These are phyloP conservation scores for Asterophora lycoperdoides DNA, from an alignment of 768 basidiomycete species.

Conservation along the genomic window DNA sequence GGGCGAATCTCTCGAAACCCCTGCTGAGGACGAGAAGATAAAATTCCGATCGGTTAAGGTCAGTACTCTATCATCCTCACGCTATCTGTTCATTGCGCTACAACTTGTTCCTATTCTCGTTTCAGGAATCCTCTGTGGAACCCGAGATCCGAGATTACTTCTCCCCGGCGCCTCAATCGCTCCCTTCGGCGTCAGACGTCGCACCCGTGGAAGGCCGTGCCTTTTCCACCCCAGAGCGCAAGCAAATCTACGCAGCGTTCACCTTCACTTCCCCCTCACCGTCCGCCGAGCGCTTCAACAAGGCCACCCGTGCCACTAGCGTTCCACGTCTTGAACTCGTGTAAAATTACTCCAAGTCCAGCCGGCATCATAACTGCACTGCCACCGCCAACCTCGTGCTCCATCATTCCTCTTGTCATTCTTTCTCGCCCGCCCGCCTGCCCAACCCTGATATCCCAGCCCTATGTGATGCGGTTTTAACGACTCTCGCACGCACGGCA, in stretches of 20 bases:
- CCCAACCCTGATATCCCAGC: conserved; percentile 2
- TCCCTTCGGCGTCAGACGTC: conserved; percentile 22
- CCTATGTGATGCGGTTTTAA: conserved; percentile 9
- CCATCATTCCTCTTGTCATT: not conserved
- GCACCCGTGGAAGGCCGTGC: conserved; percentile 29
- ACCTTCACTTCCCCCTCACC: conserved; percentile 76
- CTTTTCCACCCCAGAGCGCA: conserved; percentile 75
- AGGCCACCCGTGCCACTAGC: conserved; percentile 33
- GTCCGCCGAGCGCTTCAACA: conserved; percentile 49
- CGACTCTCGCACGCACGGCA: conserved; percentile 4
- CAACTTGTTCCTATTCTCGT: conserved; percentile 9
- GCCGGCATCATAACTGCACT: not conserved
- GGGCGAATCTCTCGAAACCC: conserved; percentile 28
- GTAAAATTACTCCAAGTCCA: conserved; percentile 11
- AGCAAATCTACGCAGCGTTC: conserved; percentile 68
- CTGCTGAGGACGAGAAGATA: conserved; percentile 28
- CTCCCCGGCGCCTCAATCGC: conserved; percentile 32
- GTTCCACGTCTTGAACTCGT: conserved; percentile 24
- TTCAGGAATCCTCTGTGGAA: conserved; percentile 51
- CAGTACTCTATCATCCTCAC: conserved; percentile 18
- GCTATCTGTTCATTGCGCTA: not conserved
- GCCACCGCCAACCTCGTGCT: not conserved
- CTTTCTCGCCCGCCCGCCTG: not conserved
- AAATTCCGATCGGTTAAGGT: conserved; percentile 48
- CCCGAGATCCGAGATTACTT: conserved; percentile 58